Evolutionary conservation across 2,329 filamentous ascomycete species (phyloP).

Genomic region (Alternaria rosae): DNA sequence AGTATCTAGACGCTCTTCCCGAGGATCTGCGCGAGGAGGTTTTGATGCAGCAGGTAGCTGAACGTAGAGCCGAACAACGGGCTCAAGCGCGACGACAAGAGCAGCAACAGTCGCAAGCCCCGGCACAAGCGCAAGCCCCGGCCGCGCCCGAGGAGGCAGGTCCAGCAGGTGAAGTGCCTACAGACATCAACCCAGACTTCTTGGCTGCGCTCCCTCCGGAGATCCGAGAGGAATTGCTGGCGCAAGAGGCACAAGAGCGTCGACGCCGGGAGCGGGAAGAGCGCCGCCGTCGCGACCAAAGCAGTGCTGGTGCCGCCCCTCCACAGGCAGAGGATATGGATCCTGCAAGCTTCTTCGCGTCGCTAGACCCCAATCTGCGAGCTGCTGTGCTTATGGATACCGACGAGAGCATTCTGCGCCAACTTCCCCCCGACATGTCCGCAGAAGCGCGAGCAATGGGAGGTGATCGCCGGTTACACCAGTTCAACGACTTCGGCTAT

Average conservation of each 20-base stretch:
- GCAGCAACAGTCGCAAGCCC: conserved; percentile 60
- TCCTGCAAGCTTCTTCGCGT: conserved; percentile 88
- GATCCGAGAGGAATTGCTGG: conserved; percentile 86
- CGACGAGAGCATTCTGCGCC: conserved; percentile 84
- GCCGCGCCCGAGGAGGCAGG: conserved; percentile 15
- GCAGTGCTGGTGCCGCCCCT: conserved; percentile 52
- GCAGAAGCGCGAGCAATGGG: conserved; percentile 81
- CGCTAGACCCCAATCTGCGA: conserved; percentile 82
- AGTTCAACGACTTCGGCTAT: conserved; percentile 54
- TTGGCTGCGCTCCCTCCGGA: conserved; percentile 90
- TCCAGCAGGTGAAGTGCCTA: conserved; percentile 73
- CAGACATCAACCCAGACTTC: conserved; percentile 91
- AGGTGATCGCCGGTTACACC: conserved; percentile 62
- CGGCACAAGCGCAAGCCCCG: conserved; percentile 20
- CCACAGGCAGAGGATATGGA: conserved; percentile 77
- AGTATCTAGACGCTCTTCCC: conserved; percentile 95
- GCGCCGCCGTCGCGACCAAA: conserved; percentile 70
- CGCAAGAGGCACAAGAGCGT: conserved; percentile 88
- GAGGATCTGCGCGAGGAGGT: conserved; percentile 97
- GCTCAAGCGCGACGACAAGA: conserved; percentile 18
- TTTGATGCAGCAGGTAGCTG: conserved; percentile 86
- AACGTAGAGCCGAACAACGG: conserved; percentile 64
- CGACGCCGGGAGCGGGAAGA: conserved; percentile 87
- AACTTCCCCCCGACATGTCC: conserved; percentile 83
- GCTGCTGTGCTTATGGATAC: conserved; percentile 91